phyloP scores from a whole-genome alignment of 1,139 yeast genomes.

The Oligophagozyma castellii region DNA sequence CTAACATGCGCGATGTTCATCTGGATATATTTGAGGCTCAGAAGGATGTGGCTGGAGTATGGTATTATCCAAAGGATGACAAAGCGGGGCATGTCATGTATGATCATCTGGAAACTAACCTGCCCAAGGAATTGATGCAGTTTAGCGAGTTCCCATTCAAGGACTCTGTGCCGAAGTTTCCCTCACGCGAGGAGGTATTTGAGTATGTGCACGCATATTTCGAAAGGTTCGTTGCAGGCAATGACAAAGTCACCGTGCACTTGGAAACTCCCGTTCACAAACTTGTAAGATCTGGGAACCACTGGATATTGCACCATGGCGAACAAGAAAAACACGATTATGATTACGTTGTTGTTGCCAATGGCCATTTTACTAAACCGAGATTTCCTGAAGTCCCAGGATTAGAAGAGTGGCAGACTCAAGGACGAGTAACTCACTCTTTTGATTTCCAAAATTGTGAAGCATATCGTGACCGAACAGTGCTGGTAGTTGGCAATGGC shows the following conservation, averaged over 20 bases:
- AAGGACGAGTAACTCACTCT: conserved; percentile 43
- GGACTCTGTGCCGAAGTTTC: conserved; percentile 11
- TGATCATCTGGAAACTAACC: conserved; percentile 21
- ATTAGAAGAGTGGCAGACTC: conserved; percentile 32
- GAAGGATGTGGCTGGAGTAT: conserved; percentile 18
- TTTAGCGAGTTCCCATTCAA: conserved; percentile 19
- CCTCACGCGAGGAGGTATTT: conserved; percentile 15
- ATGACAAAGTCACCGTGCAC: conserved; percentile 7
- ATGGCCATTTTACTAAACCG: conserved; percentile 44
- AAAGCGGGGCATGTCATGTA: conserved; percentile 17
- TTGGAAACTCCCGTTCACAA: conserved; percentile 10
- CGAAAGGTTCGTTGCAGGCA: conserved; percentile 8
- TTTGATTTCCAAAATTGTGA: conserved; percentile 42
- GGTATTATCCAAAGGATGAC: conserved; percentile 18
- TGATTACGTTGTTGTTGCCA: conserved; percentile 39
- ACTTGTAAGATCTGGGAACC: conserved; percentile 6
- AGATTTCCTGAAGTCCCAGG: conserved; percentile 35
- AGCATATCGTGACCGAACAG: conserved; percentile 29
- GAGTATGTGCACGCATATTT: conserved; percentile 15
- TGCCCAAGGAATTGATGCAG: conserved; percentile 19
- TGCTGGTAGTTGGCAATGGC: conserved; percentile 47
- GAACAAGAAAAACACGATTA: conserved; percentile 23
- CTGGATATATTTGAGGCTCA: conserved; percentile 16
- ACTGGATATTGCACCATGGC: conserved; percentile 11
- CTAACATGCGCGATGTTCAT: conserved; percentile 3